phyloP scores from a whole-genome alignment of 768 basidiomycete genomes.

The Termitomyces sp. region DNA sequence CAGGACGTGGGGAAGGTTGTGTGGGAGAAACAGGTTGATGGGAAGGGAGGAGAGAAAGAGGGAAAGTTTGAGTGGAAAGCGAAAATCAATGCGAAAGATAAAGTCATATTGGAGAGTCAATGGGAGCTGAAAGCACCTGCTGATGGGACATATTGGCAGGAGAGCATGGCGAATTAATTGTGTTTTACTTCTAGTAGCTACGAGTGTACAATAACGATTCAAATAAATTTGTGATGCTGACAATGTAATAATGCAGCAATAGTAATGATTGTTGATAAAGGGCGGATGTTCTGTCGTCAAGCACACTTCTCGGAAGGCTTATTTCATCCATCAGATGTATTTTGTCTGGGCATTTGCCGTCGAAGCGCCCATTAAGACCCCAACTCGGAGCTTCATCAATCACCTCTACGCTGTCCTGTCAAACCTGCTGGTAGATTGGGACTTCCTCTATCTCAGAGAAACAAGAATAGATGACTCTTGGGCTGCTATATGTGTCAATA shows the following conservation, averaged over 20 bases:
- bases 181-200: too few species aligned
- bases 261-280: too few species aligned
- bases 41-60: conserved; percentile 49
- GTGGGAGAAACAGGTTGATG: conserved; percentile 35
- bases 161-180: conserved; percentile 3
- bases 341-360: too few species aligned
- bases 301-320: too few species aligned
- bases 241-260: neutral
- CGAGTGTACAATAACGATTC: too few species aligned
- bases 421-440: neutral
- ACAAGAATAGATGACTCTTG: too few species aligned
- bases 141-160: conserved; percentile 23
- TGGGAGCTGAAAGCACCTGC: conserved; percentile 51
- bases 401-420: neutral
- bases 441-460: neutral
- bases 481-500: too few species aligned
- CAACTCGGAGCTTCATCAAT: neutral
- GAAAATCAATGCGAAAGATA: conserved; percentile 38
- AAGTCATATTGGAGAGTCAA: conserved; percentile 39
- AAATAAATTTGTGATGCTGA: too few species aligned
- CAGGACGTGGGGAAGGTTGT: conserved; percentile 31
- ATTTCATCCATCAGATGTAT: too few species aligned
- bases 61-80: conserved; percentile 56
- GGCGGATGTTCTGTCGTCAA: too few species aligned
- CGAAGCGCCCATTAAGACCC: too few species aligned